phyloP scores from a whole-genome alignment of 2,329 filamentous ascomycete species.

The Fusarium piperis region DNA sequence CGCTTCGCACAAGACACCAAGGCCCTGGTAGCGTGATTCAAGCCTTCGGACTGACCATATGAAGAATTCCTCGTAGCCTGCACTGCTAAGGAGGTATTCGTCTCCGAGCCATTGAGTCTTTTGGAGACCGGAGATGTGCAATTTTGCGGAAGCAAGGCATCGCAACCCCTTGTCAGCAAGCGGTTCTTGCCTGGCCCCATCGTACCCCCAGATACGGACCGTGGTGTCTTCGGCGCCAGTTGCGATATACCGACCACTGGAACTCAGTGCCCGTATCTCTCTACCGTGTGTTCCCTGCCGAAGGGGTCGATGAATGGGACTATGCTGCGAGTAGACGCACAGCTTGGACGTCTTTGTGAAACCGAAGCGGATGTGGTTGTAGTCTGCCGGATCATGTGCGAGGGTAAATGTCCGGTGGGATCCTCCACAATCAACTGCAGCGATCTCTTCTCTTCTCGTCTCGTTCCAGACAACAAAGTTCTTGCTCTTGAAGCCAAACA shows the following conservation, averaged over 20 bases:
- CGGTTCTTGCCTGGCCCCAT: slow-evolving; percentile 21
- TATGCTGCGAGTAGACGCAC: slow-evolving; percentile 57
- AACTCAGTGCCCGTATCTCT: slow-evolving; percentile 73
- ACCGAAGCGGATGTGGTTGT: slow-evolving; percentile 63
- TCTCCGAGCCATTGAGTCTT: slow-evolving; percentile 79
- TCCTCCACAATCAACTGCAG: slow-evolving; percentile 83
- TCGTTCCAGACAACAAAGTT: slow-evolving; percentile 86
- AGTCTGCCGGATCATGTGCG: slow-evolving; percentile 44
- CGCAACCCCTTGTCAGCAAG: slow-evolving; percentile 40
- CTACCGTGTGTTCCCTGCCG: slow-evolving; percentile 82
- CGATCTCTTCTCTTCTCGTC: slow-evolving; percentile 73
- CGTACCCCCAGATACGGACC: slow-evolving; percentile 76
- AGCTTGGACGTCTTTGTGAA: slow-evolving; percentile 77
- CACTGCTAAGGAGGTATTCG: slow-evolving; percentile 82
- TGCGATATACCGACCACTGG: slow-evolving; percentile 57
- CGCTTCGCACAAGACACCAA: slow-evolving; percentile 68
- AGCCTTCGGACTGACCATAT: slow-evolving; percentile 76
- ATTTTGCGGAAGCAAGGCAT: slow-evolving; percentile 74
- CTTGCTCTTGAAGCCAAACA: slow-evolving; percentile 84
- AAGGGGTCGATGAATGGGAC: slow-evolving; percentile 57
- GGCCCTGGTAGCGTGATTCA: slow-evolving; percentile 58
- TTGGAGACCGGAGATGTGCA: slow-evolving; percentile 87
- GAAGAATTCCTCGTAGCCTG: slow-evolving; percentile 88
- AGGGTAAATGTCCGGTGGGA: slow-evolving; percentile 80
- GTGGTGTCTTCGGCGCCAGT: slow-evolving; percentile 78